Conservation (phyloP, 2,329 filamentous ascomycete species). For the Hypoxylon sp. region DNA sequence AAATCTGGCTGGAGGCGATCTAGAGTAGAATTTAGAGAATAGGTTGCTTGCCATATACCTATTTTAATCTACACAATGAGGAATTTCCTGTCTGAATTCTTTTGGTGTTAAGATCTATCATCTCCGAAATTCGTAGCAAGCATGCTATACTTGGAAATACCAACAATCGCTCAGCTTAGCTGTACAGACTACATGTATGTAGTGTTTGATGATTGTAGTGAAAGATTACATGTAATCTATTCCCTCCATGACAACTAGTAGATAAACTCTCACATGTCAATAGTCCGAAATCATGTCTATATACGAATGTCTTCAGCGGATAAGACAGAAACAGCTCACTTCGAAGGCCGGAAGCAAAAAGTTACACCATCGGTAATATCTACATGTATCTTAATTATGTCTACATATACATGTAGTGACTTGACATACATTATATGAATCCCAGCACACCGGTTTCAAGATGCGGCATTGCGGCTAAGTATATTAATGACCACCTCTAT, state of each 20-base stretch:
- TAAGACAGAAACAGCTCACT: not conserved
- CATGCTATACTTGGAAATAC: not conserved
- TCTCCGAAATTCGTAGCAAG: not conserved
- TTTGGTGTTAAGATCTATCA: not conserved
- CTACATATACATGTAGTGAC: not conserved
- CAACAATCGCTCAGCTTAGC: not conserved
- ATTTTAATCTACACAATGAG: not conserved
- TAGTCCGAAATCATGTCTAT: not conserved
- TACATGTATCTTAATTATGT: no score
- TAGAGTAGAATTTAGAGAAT: conserved; percentile 21
- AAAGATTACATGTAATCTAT: not conserved
- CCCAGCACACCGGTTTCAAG: not conserved
- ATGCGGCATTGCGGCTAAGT: not conserved
- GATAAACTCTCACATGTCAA: not conserved
- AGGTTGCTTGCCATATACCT: not conserved
- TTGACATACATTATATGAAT: not conserved
- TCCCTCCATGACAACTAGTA: not conserved
- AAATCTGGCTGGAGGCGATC: not conserved
- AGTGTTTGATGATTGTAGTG: not conserved
- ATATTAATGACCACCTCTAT: not conserved
- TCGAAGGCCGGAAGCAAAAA: no score
- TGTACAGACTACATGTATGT: not conserved
- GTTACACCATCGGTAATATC: no score
- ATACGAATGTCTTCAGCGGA: not conserved
- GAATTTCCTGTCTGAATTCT: not conserved